These are phyloP conservation scores for Coelastrella sp. DNA, from an alignment of 139 green algal genomes.

Conservation along the genomic window DNA sequence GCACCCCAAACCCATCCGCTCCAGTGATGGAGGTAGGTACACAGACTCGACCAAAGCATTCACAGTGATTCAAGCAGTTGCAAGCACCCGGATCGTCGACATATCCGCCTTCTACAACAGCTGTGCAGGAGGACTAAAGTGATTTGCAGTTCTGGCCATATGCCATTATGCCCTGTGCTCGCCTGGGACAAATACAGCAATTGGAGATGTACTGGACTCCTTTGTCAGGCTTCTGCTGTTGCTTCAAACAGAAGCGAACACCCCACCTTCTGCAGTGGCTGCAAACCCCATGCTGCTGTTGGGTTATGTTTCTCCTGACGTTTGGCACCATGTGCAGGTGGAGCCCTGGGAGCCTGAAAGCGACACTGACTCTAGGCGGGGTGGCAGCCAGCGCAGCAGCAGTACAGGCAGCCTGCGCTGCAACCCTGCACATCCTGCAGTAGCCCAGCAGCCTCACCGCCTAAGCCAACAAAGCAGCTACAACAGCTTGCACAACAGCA, in stretches of 20 bases:
- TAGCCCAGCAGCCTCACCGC: neutral
- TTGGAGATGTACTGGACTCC: too few species aligned
- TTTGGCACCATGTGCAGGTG: neutral
- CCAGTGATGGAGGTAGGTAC: slow-evolving; percentile 10
- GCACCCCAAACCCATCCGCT: slow-evolving; percentile 10
- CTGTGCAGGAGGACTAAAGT: too few species aligned
- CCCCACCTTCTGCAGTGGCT: too few species aligned
- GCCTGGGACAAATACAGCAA: too few species aligned
- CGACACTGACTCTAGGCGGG: neutral
- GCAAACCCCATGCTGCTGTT: neutral
- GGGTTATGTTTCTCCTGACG: too few species aligned
- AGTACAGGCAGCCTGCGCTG: neutral
- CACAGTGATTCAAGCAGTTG: too few species aligned
- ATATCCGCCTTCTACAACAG: too few species aligned
- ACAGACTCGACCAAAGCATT: neutral
- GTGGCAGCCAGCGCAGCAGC: slow-evolving; percentile 10
- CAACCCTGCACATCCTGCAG: neutral
- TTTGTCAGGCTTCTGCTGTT: too few species aligned
- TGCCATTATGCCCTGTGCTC: too few species aligned
- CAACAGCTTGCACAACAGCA: neutral
- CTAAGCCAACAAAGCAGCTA: slow-evolving; percentile 13
- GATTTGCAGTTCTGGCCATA: too few species aligned
- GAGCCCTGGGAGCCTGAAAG: slow-evolving; percentile 10
- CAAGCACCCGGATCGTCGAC: too few species aligned
- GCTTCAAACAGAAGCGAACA: too few species aligned